Evolutionary conservation across 805 yeast genomes (phyloP).

Genomic region (Metschnikowia sp.): DNA sequence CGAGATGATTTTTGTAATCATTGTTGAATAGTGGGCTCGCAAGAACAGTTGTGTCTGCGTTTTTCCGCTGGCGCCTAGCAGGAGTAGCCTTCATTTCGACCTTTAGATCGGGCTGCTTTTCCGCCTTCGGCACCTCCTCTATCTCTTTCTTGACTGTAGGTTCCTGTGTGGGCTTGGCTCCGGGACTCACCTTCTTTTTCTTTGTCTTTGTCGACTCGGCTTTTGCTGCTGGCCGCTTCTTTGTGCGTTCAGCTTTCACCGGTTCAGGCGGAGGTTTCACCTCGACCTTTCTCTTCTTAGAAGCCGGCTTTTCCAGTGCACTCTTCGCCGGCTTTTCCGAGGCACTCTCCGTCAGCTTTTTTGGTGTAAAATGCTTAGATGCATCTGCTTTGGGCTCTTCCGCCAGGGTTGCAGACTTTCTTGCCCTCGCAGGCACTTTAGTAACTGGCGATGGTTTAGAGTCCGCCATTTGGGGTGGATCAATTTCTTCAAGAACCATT

Average conservation of each 20-base stretch:
- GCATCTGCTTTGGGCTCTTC: not conserved
- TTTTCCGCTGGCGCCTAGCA: conserved; percentile 11
- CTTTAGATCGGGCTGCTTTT: not conserved
- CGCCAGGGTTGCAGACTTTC: not conserved
- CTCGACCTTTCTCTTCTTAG: not conserved
- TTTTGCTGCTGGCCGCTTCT: not conserved
- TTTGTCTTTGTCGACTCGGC: not conserved
- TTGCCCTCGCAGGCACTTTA: not conserved
- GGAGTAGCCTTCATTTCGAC: not conserved
- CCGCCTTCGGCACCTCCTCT: not conserved
- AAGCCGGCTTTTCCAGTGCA: not conserved
- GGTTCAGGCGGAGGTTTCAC: conserved; percentile 1
- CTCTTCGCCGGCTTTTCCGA: not conserved
- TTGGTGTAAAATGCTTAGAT: too few relatives aligned
- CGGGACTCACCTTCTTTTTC: not conserved
- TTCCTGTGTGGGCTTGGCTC: not conserved
- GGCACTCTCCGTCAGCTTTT: too few relatives aligned
- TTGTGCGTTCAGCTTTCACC: not conserved
- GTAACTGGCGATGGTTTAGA: not conserved
- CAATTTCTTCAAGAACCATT: not conserved
- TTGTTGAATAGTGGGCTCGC: conserved; percentile 21
- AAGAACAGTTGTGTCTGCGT: conserved; percentile 10
- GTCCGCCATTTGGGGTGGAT: not conserved
- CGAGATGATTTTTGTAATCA: conserved; percentile 15
- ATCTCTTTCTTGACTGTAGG: conserved; percentile 1